Percentiles rank a stretch among this genome's conserved stretches.
Conservation (phyloP, 164 flowering plant genomes). For the Pachysandra terminalis region DNA sequence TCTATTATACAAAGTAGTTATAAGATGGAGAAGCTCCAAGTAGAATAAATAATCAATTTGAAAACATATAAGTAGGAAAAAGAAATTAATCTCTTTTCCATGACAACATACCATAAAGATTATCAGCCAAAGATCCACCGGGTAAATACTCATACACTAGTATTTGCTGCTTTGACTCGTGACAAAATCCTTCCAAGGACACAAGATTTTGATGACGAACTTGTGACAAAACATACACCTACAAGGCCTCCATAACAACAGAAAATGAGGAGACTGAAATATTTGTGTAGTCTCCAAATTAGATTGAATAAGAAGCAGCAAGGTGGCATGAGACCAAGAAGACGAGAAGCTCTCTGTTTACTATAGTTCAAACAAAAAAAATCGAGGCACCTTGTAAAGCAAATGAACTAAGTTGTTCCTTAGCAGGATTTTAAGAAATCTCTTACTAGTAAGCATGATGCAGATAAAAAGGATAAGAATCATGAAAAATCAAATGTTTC, state of each 20-base stretch:
- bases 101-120: slow-evolving; percentile 61
- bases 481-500: too few species aligned
- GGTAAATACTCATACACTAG: slow-evolving; percentile 81
- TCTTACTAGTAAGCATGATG: neutral
- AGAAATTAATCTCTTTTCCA: neutral
- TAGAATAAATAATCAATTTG: neutral
- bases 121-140: slow-evolving; percentile 80
- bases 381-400: neutral
- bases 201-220: slow-evolving; percentile 83
- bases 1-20: slow-evolving; percentile 1
- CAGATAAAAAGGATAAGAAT: too few species aligned
- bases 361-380: neutral
- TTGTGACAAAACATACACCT: slow-evolving; percentile 76
- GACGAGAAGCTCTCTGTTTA: neutral
- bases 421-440: neutral
- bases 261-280: slow-evolving; percentile 1
- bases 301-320: neutral
- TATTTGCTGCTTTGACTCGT: slow-evolving; percentile 75
- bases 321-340: neutral
- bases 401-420: neutral
- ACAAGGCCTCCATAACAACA: slow-evolving; percentile 8
- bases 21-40: neutral
- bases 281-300: neutral
- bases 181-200: slow-evolving; percentile 74
- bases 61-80: neutral